A percentile compares a stretch with the other conserved stretches of the same genome.
These are phyloP conservation scores for Dactylellina drechsleri DNA, from an alignment of 2,329 filamentous ascomycete species.

Conservation along the genomic window DNA sequence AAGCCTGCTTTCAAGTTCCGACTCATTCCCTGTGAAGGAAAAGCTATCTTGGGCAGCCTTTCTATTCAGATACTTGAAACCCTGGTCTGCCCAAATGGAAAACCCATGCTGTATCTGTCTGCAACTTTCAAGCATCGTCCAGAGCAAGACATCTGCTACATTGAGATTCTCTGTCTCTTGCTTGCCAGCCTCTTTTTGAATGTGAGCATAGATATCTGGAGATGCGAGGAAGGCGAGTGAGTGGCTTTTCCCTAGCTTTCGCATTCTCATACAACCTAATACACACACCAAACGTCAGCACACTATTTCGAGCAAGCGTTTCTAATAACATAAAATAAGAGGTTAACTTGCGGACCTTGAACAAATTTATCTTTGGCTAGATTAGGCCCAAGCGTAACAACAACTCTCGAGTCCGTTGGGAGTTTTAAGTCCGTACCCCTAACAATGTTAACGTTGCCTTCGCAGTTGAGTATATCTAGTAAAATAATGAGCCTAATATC, in stretches of 20 bases:
- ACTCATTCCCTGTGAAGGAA: conserved; percentile 68
- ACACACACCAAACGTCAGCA: too few relatives aligned
- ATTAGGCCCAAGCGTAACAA: conserved; percentile 72
- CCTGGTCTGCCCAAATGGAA: conserved; percentile 72
- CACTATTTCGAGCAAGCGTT: too few relatives aligned
- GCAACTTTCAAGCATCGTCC: conserved; percentile 71
- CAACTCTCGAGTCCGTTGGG: conserved; percentile 12
- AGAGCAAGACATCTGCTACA: conserved; percentile 69
- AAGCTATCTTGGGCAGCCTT: conserved; percentile 60
- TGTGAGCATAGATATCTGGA: conserved; percentile 69
- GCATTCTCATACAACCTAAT: conserved; percentile 72
- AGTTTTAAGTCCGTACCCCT: conserved; percentile 48
- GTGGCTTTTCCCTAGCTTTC: conserved; percentile 74
- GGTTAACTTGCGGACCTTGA: conserved; percentile 74
- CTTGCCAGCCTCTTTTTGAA: conserved; percentile 60
- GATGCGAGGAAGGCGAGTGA: conserved; percentile 67
- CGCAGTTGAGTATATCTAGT: too few relatives aligned
- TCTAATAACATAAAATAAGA: too few relatives aligned
- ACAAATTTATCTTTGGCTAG: conserved; percentile 75
- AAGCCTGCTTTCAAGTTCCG: conserved; percentile 67
- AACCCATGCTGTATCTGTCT: conserved; percentile 65
- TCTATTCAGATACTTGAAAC: conserved; percentile 64
- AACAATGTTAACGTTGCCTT: neutral
- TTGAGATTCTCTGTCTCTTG: conserved; percentile 60
- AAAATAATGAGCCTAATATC: too few relatives aligned